Percentiles rank a stretch among this genome's conserved stretches.
Conservation (phyloP, 192 early-diverging fungal species). For the Coemansia sp. region DNA sequence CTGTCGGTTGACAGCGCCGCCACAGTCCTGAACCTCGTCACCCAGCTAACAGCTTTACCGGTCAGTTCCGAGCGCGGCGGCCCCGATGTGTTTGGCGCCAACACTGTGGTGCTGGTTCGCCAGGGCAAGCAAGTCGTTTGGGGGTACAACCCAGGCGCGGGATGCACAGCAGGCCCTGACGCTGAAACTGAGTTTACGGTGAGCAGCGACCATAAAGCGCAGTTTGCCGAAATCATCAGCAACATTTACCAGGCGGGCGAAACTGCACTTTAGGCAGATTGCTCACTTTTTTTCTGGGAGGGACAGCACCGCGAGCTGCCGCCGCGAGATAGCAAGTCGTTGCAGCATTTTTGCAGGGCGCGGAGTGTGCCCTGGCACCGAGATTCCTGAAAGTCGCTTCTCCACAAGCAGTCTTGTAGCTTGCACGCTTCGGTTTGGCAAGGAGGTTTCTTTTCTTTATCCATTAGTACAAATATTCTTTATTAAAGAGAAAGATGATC, state of each 20-base stretch:
- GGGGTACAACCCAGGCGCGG: slow-evolving; percentile 34
- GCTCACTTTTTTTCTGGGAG: neutral
- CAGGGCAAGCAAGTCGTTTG: slow-evolving; percentile 27
- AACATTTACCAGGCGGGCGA: slow-evolving; percentile 12
- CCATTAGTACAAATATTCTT: neutral
- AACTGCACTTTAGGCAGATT: slow-evolving; percentile 3
- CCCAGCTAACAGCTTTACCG: slow-evolving; percentile 19
- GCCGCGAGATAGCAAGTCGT: slow-evolving; percentile 22
- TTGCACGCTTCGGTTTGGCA: slow-evolving; percentile 50
- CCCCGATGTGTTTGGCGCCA: slow-evolving; percentile 43
- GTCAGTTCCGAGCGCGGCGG: slow-evolving; percentile 11
- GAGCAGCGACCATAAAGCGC: slow-evolving; percentile 16
- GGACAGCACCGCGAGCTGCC: slow-evolving; percentile 48
- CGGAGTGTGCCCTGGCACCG: slow-evolving; percentile 33
- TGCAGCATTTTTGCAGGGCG: slow-evolving; percentile 44
- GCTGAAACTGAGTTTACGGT: slow-evolving; percentile 8
- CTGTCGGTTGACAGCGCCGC: slow-evolving; percentile 4
- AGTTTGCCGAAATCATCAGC: slow-evolving; percentile 25
- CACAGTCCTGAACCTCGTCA: slow-evolving; percentile 20
- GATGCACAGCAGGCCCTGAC: slow-evolving; percentile 17
- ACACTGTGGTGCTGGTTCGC: slow-evolving; percentile 37
- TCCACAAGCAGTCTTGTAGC: slow-evolving; percentile 49
- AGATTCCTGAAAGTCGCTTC: slow-evolving; percentile 48
- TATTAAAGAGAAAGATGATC: too few relatives aligned
- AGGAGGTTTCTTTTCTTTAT: slow-evolving; percentile 32